phyloP scores from a whole-genome alignment of 352 stramenopile genomes.

The Phytophthora rubi region DNA sequence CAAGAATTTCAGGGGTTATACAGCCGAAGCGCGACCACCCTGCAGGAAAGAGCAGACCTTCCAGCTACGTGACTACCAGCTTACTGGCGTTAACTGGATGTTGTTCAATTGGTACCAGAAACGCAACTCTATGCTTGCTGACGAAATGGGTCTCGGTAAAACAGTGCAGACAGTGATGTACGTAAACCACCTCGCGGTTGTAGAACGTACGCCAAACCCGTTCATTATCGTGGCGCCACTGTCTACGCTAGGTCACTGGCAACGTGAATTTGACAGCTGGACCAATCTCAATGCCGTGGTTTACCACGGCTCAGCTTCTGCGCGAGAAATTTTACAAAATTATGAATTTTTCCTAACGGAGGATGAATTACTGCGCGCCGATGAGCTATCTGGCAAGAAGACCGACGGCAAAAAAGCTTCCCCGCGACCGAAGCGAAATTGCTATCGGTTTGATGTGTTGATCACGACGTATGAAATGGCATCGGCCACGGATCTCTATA shows the following conservation, averaged over 20 bases:
- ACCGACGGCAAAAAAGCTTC: conserved; percentile 31
- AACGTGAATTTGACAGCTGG: conserved; percentile 96
- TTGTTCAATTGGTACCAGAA: conserved; percentile 98
- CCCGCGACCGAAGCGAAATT: conserved; percentile 51
- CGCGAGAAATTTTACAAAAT: conserved; percentile 91
- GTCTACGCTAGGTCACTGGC: conserved; percentile 98
- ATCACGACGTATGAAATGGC: conserved; percentile 99
- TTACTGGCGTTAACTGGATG: conserved; percentile 99
- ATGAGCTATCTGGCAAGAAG: conserved; percentile 37
- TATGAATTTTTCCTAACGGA: conserved; percentile 94
- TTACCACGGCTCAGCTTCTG: conserved; percentile 95
- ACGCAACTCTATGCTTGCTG: conserved; percentile 98
- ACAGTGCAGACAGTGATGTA: conserved; percentile 96
- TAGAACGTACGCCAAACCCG: conserved; percentile 94
- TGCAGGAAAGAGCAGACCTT: conserved; percentile 68
- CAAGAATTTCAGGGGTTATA: conserved; percentile 85
- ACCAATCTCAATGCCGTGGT: conserved; percentile 98
- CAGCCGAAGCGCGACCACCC: conserved; percentile 54
- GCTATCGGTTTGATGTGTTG: conserved; percentile 98
- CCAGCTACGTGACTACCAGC: conserved; percentile 98
- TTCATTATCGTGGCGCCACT: conserved; percentile 98
- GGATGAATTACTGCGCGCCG: conserved; percentile 50
- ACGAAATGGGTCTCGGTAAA: conserved; percentile 99
- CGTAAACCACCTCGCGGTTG: conserved; percentile 95
- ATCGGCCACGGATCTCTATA: conserved; percentile 92